Evolutionary conservation across 805 yeast genomes (phyloP).

Genomic region (Myxozyma monticola): DNA sequence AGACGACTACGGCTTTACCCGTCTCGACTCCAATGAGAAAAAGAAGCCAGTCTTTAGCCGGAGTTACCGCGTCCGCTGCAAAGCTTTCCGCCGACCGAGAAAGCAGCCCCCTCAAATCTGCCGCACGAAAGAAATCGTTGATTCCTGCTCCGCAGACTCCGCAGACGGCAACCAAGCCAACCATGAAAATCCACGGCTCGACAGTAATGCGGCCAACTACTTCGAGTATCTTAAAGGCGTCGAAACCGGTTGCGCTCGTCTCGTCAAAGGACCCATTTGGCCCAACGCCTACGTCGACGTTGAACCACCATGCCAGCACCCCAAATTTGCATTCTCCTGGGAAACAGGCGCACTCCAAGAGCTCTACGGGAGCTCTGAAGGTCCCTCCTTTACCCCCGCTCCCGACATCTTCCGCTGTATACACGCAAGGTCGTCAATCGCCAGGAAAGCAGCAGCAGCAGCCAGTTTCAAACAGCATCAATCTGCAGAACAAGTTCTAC

Average conservation of each 20-base stretch:
- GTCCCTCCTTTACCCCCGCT: constrained; percentile 9
- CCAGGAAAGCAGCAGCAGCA: background rate
- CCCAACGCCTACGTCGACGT: constrained; percentile 7
- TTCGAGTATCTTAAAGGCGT: no score
- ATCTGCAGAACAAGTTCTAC: constrained; percentile 17
- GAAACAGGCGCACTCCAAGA: constrained; percentile 1
- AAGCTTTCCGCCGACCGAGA: no score
- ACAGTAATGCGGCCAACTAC: no score
- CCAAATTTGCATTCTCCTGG: constrained; percentile 13
- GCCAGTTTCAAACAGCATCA: background rate
- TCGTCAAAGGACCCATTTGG: constrained; percentile 19
- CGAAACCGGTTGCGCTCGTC: no score
- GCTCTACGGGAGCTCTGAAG: constrained; percentile 2
- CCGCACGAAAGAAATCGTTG: constrained; percentile 6
- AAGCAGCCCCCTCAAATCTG: no score
- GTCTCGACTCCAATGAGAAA: background rate
- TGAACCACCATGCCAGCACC: constrained; percentile 26
- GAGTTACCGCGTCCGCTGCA: background rate
- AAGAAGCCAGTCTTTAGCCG: no score
- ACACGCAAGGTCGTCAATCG: background rate
- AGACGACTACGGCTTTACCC: background rate
- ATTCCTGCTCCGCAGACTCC: constrained; percentile 16
- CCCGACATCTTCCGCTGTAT: background rate
- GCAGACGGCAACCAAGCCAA: background rate
- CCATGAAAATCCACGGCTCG: no score